Evolutionary conservation across 2,329 filamentous ascomycete genomes (phyloP), one percentile per base, ranked within the genome.

Genomic region (Scortechinia acanthostroma): DNA sequence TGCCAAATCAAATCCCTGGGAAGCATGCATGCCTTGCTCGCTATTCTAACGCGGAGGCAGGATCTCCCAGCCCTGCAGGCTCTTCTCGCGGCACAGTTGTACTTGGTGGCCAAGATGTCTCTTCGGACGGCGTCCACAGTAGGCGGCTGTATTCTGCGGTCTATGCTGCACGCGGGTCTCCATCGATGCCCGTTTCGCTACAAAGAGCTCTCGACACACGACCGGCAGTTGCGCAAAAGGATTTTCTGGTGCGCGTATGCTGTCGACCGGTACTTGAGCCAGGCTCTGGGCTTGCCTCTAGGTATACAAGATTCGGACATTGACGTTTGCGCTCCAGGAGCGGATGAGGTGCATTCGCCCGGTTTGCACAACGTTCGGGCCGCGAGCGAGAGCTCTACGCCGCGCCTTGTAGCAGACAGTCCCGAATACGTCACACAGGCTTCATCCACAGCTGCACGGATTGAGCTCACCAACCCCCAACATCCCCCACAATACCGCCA

Each of bases 171-270:
- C 49, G 64, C 69, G 1, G 72, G 73, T 3, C 59, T 74, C 4
- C 71, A 76, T 50, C 62, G 72, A 2, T 75, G 73, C 49, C 73
- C 73, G 0, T 67, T 69, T 46, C 69, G 72, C 4, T 76, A 74
- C 47, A 58, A 59, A 6, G 61, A 72, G 44, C 59, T 74, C 6
- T 63, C 66, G 2, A 43, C 33, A 2, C 51, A 55, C 6, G 50
- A 49, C 15, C 50, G 58, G 10, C 55, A 60, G 13, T 62, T 67
- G 17, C 57, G 64, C 14, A 65, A 68, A 46, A 54, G 65, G n/a
- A 58, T 67, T 4, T 59, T 68, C 40, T 68, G 64, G 64, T 61
- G 58, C 42, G 55, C 59, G 1, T 68, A 67, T 42, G 56, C 63
- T 1, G 47, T 66, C 1, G 65, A 68, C 42, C 53, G 62, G 1